These are phyloP conservation scores for Hysterangium stoloniferum DNA, from an alignment of 768 basidiomycete genomes.

Conservation along the genomic window DNA sequence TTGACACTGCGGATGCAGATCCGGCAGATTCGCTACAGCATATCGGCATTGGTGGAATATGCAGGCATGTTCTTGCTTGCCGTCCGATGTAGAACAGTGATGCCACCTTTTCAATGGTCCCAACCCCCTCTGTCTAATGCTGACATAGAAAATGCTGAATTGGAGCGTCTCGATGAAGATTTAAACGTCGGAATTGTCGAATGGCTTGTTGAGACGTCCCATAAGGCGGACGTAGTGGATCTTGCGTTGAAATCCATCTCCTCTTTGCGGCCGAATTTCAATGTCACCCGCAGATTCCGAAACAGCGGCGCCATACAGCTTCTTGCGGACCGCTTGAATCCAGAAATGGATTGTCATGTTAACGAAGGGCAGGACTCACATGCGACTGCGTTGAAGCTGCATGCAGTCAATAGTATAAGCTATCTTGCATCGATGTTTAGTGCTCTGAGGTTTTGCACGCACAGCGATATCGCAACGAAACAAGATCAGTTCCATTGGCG, in stretches of 20 bases:
- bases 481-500: conserved; percentile 2
- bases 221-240: background rate
- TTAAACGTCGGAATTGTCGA: conserved; percentile 1
- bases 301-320: conserved; percentile 4
- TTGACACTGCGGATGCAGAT: conserved; percentile 1
- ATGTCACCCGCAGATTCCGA: background rate
- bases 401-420: conserved; percentile 1
- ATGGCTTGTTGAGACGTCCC: background rate
- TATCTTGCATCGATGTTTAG: conserved; percentile 4
- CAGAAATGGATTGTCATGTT: background rate
- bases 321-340: background rate
- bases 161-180: background rate
- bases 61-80: background rate
- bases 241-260: background rate
- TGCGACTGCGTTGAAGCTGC: background rate
- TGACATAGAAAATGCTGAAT: background rate
- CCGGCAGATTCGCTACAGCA: background rate
- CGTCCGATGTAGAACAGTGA: background rate
- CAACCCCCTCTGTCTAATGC: background rate
- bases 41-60: background rate
- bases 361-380: background rate
- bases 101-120: background rate
- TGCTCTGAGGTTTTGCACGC: conserved; percentile 1
- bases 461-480: background rate
- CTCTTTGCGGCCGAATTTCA: conserved; percentile 1